Conservation (phyloP, 1,284 basidiomycete species). For the Rhodotorula glutinis region DNA sequence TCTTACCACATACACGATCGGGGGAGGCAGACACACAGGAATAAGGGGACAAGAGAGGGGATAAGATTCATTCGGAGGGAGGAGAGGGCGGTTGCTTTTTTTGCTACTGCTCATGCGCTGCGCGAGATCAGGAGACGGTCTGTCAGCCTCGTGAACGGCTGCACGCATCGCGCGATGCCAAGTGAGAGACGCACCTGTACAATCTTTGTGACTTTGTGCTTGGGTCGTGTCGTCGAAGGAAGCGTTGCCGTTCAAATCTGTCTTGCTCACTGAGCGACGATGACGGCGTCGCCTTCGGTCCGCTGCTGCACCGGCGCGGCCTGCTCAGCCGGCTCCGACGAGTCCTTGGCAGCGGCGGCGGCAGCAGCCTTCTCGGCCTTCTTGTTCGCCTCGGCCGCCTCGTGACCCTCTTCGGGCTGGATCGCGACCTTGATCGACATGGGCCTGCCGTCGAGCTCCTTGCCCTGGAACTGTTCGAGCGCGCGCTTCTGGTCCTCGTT, state of each 20-base stretch:
- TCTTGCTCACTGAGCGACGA: constrained; percentile 28
- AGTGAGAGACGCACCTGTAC: constrained; percentile 16
- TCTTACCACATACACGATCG: no score
- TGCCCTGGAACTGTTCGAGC: constrained; percentile 85
- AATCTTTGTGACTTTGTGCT: background rate
- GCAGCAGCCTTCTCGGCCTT: background rate
- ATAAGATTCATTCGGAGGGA: no score
- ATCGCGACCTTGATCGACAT: constrained; percentile 52
- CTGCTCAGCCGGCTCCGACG: background rate
- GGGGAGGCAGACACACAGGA: no score
- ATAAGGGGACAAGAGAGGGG: no score
- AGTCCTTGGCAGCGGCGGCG: background rate
- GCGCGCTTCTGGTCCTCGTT: constrained; percentile 90
- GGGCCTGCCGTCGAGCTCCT: constrained; percentile 79
- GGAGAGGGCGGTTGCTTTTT: no score
- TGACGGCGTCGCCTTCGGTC: constrained; percentile 28
- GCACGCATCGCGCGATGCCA: no score
- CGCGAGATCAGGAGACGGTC: no score
- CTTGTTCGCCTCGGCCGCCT: constrained; percentile 7
- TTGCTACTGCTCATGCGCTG: no score
- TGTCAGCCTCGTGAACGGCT: no score
- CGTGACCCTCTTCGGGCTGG: constrained; percentile 20
- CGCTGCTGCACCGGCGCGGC: background rate
- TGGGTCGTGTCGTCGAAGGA: no score
- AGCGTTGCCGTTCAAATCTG: background rate